These are phyloP conservation scores for Antitrichia curtipendula DNA, from an alignment of 225 moss, liverwort and hornwort genomes.

Conservation along the genomic window DNA sequence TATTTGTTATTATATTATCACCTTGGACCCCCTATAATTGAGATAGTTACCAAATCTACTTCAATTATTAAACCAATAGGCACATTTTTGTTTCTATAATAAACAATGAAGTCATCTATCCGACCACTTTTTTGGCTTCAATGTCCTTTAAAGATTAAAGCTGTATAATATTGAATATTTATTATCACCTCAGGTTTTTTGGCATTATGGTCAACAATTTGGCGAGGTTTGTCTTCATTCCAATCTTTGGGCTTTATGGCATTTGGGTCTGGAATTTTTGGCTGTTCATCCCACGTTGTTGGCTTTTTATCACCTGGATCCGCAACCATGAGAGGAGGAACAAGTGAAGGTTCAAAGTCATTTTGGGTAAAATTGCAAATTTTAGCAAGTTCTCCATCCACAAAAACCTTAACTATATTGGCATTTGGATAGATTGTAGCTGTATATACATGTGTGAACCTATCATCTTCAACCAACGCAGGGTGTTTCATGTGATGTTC, in stretches of 20 bases:
- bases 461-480: background rate
- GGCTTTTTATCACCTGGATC: background rate
- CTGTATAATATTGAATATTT: background rate
- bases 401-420: background rate
- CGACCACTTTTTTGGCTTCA: fast-evolving
- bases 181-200: background rate
- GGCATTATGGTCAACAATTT: background rate
- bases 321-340: background rate
- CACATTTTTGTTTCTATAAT: fast-evolving
- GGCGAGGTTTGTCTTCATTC: background rate
- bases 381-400: background rate
- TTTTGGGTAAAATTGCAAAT: background rate
- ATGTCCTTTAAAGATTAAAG: fast-evolving
- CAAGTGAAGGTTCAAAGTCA: background rate
- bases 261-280: background rate
- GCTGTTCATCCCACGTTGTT: background rate
- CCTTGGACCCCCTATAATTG: too few species aligned
- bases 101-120: background rate
- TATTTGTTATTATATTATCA: too few species aligned
- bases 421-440: background rate
- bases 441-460: background rate
- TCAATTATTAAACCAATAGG: fast-evolving
- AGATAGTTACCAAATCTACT: background rate
- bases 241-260: background rate
- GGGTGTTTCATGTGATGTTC: background rate